These are phyloP conservation scores for Candida qinlingensis DNA, from an alignment of 805 yeast genomes.

Conservation along the genomic window DNA sequence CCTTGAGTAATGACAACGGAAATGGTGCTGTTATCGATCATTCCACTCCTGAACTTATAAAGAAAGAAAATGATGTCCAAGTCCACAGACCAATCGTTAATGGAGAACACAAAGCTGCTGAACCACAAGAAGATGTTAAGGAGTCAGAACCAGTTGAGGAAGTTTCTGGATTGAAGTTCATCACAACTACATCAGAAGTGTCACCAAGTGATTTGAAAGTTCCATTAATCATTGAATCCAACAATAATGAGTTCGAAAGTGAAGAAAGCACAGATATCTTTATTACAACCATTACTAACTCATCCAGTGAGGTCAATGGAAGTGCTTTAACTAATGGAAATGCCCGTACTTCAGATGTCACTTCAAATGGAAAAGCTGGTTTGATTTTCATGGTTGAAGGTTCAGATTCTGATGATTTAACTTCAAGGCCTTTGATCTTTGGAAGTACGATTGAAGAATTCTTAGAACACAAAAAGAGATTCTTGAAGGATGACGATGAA, in stretches of 20 bases:
- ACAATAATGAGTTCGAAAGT: background rate
- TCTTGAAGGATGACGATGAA: conserved; percentile 12
- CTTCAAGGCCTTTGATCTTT: conserved; percentile 7
- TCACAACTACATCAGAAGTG: conserved; percentile 2
- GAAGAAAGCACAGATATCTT: background rate
- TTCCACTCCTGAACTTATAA: too few relatives aligned
- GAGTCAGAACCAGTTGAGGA: background rate
- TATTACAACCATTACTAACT: conserved; percentile 1
- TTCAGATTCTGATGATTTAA: background rate
- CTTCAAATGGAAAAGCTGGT: background rate
- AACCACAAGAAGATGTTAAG: background rate
- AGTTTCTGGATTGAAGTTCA: conserved; percentile 3
- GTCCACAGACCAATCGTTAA: background rate
- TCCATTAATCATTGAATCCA: conserved; percentile 6
- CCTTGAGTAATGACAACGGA: background rate
- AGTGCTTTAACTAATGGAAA: background rate
- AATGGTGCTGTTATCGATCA: background rate
- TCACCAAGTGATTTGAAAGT: background rate
- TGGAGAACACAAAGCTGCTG: background rate
- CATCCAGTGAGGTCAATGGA: background rate
- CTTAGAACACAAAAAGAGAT: conserved; percentile 8
- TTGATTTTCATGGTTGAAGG: conserved; percentile 2
- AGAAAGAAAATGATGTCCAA: background rate
- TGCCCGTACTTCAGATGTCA: background rate
- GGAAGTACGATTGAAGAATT: conserved; percentile 10